Evolutionary conservation across 2,329 filamentous ascomycete species (phyloP), one percentile per base, ranked within the genome.

Genomic region (Lecanicillium sp.): DNA sequence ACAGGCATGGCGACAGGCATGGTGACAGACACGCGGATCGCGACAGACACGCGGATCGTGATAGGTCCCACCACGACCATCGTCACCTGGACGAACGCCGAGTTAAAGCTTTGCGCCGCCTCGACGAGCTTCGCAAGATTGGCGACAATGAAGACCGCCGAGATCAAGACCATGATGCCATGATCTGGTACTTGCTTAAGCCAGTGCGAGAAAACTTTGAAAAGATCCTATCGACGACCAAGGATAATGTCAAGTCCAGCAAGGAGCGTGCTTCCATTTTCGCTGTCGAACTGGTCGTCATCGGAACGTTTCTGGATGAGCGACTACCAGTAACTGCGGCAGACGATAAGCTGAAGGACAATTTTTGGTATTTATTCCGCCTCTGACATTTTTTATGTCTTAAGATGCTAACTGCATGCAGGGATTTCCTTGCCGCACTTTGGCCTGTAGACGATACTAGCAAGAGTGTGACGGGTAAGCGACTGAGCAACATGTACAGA

Each of bases 191-290:
- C 42, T 51, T 72, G 28, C 56, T 81, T 43, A 73, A 74, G 43
- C 76, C 77, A 12, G 74, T 83, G 19, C 68, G 68, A 35, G 69
- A 74, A 43, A 79, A 76, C 44, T 71, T 84, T 36, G 69, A 73
- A 46, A 68, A 65, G 19, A 74, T 83, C 39, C 65, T 74, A 39
- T 72, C 69, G 37, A 79, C 78, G 4, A 82, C 75, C 3, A 75
- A 74, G 47, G 77, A 78, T 47, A 72, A 72, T 36, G 74, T 80
- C 44, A 77, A 76, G 39, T 76, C 72, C 19, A 74, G 75, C 49
- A 78, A 80, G 47, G 70, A 75, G 37, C 70, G 80, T 32, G 72
- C 80, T 17, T 71, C 66, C 50, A 70, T 79, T 31, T 73, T 82
- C 52, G 79, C 79, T 49, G 62, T 65, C 19, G 74, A 81, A 51